These are phyloP conservation scores for Globisporangium emineosum DNA, from an alignment of 352 stramenopile species.

Conservation along the genomic window DNA sequence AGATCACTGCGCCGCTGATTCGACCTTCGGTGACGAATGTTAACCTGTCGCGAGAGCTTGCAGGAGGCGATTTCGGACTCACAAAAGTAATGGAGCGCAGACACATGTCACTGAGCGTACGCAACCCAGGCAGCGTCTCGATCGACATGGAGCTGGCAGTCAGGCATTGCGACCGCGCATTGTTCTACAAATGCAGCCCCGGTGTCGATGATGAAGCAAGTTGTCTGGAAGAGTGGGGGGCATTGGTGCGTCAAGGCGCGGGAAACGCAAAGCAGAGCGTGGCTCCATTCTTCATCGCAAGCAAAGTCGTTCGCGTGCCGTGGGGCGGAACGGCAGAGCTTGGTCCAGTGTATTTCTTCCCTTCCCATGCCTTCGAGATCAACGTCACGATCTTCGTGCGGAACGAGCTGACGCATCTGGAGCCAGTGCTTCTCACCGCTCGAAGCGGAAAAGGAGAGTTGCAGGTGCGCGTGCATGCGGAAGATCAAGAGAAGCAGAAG, in stretches of 20 bases:
- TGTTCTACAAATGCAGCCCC: conserved; percentile 48
- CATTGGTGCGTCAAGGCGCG: neutral
- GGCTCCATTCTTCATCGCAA: conserved; percentile 37
- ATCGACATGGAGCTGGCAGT: conserved; percentile 51
- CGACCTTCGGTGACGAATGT: conserved; percentile 29
- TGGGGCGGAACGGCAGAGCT: conserved; percentile 25
- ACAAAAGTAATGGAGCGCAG: conserved; percentile 35
- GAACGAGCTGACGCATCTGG: conserved; percentile 67
- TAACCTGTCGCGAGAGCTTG: conserved; percentile 3
- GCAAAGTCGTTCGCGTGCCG: conserved; percentile 23
- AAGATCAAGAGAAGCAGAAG: neutral
- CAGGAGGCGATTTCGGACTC: conserved; percentile 25
- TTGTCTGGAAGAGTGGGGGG: conserved; percentile 40
- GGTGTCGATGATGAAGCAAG: conserved; percentile 15
- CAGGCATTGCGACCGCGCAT: conserved; percentile 25
- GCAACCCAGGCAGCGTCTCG: conserved; percentile 46
- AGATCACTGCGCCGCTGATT: conserved; percentile 28
- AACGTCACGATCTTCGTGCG: conserved; percentile 43
- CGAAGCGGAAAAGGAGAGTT: conserved; percentile 41
- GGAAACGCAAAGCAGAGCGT: neutral
- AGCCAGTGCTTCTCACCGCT: conserved; percentile 35
- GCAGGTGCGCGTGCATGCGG: conserved; percentile 11
- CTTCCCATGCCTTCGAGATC: conserved; percentile 32
- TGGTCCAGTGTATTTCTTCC: conserved; percentile 66
- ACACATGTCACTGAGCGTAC: conserved; percentile 29